These are phyloP conservation scores for Oryza punctata DNA, from an alignment of 176 grass and related monocot genomes.

Conservation along the genomic window DNA sequence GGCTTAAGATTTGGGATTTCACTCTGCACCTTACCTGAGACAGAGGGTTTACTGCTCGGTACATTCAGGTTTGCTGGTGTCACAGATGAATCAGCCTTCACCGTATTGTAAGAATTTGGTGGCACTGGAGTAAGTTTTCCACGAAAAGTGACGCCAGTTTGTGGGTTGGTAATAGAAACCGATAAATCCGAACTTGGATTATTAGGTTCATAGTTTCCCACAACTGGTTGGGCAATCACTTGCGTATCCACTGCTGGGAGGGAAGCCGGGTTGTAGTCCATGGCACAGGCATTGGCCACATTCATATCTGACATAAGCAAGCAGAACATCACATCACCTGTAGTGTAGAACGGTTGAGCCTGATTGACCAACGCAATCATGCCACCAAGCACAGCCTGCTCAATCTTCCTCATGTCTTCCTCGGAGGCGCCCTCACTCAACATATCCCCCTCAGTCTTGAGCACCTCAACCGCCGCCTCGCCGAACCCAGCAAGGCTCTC, in stretches of 20 bases:
- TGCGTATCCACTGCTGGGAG: conserved; percentile 38
- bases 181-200: conserved; percentile 42
- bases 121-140: conserved; percentile 41
- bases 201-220: conserved; percentile 37
- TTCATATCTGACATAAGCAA: conserved; percentile 92
- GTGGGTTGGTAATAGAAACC: conserved; percentile 50
- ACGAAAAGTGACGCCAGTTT: conserved; percentile 48
- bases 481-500: conserved; percentile 62
- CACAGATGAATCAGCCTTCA: conserved; percentile 49
- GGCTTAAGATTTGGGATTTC: conserved; percentile 60
- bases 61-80: conserved; percentile 42
- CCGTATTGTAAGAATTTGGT: conserved; percentile 38
- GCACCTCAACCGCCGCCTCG: conserved; percentile 56
- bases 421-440: conserved; percentile 54
- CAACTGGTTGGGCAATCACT: conserved; percentile 43
- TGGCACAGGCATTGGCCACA: conserved; percentile 64
- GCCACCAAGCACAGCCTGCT: conserved; percentile 59
- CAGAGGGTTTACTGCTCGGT: conserved; percentile 46
- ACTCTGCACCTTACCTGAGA: conserved; percentile 53
- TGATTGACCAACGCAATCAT: conserved; percentile 72
- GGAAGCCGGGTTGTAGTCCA: conserved; percentile 51
- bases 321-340: conserved; percentile 85
- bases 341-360: conserved; percentile 76
- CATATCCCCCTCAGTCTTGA: conserved; percentile 68
- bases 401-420: conserved; percentile 72